Conservation (phyloP, 2,329 filamentous ascomycete genomes). For the Cytospora piceae region DNA sequence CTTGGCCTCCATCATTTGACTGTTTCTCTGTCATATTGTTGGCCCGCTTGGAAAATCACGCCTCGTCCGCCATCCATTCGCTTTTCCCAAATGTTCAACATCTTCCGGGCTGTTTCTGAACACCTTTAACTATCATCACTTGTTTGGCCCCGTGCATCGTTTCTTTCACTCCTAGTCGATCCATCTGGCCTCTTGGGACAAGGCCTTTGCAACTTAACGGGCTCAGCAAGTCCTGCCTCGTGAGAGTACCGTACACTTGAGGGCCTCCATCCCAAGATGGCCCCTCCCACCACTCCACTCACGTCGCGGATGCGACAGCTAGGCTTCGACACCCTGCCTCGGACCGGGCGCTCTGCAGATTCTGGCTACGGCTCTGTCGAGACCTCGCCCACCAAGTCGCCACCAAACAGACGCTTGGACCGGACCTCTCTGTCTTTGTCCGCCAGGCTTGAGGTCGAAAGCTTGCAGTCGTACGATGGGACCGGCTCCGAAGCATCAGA, state of each 20-base stretch:
- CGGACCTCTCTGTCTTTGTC: constrained; percentile 11
- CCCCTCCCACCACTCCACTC: constrained; percentile 7
- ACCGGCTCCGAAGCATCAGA: constrained; percentile 26
- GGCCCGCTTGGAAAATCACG: constrained; percentile 1
- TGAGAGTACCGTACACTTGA: neutral
- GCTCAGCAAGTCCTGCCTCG: neutral
- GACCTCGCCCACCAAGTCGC: constrained; percentile 13
- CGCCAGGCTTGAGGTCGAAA: constrained; percentile 9
- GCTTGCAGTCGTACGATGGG: constrained; percentile 25
- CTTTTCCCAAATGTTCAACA: neutral
- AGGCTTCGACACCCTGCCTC: constrained; percentile 4
- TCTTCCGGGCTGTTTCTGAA: constrained; percentile 3
- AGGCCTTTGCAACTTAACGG: neutral
- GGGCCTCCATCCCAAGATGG: constrained; percentile 13
- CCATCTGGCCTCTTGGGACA: neutral
- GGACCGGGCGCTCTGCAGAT: constrained; percentile 27
- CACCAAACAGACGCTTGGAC: neutral
- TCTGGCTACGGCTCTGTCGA: constrained; percentile 31
- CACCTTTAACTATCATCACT: neutral
- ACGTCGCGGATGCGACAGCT: constrained; percentile 16
- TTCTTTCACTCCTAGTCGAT: constrained; percentile 8
- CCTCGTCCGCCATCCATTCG: constrained; percentile 9
- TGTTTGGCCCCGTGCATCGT: neutral
- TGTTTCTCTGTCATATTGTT: neutral
- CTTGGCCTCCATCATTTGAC: constrained; percentile 4